Evolutionary conservation across 768 basidiomycete species (phyloP).

Genomic region (Russula sp.): DNA sequence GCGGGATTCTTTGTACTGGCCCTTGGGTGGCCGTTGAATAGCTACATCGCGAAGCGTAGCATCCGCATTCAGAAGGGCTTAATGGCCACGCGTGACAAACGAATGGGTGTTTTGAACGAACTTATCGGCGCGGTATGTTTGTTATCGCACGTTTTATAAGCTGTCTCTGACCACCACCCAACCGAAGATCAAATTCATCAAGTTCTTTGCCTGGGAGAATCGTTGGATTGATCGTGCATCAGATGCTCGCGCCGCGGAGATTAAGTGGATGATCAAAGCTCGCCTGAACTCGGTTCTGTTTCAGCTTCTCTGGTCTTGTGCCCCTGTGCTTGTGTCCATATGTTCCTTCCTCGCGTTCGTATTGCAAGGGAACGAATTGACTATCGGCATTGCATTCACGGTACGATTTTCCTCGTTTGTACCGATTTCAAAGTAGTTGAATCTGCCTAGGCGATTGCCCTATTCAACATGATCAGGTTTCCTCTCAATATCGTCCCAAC

Average conservation of each 20-base stretch:
- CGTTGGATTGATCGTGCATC: conserved; percentile 67
- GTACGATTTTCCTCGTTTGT: conserved; percentile 40
- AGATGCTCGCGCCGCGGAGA: conserved; percentile 64
- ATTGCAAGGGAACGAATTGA: conserved; percentile 67
- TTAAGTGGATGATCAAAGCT: conserved; percentile 76
- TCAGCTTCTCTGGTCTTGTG: conserved; percentile 65
- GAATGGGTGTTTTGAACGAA: conserved; percentile 77
- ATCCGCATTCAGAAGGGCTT: conserved; percentile 60
- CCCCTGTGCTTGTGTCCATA: conserved; percentile 78
- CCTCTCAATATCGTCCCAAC: conserved; percentile 80
- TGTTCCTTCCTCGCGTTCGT: conserved; percentile 76
- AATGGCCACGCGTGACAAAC: conserved; percentile 62
- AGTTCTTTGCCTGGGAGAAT: conserved; percentile 81
- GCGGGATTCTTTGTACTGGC: conserved; percentile 69
- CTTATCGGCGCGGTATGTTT: conserved; percentile 59
- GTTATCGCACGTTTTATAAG: not conserved
- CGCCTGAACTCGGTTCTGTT: conserved; percentile 74
- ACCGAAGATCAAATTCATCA: conserved; percentile 65
- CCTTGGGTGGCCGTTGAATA: conserved; percentile 70
- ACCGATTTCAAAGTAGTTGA: conserved; percentile 3
- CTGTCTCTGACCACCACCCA: not conserved
- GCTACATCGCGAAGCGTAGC: conserved; percentile 56
- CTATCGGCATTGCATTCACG: conserved; percentile 81
- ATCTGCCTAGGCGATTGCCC: conserved; percentile 56
- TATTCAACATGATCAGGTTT: conserved; percentile 80